Conservation (phyloP, 208 protist genomes). For the Leishmania aethiopica region DNA sequence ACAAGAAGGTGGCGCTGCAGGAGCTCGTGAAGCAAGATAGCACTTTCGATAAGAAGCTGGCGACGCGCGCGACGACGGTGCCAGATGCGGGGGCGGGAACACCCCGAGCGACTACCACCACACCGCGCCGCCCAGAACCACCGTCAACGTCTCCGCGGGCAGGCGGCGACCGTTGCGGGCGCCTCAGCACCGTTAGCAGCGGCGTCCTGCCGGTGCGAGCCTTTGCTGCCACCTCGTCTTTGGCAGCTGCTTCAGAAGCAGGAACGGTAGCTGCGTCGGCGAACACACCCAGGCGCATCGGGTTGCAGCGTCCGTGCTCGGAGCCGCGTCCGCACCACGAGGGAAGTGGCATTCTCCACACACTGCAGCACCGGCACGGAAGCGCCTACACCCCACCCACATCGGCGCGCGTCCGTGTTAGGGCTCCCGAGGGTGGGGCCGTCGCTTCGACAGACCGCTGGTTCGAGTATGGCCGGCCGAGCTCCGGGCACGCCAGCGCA, state of each 20-base stretch:
- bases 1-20: constrained; percentile 53
- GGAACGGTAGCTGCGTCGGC: background rate
- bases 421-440: background rate
- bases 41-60: constrained; percentile 25
- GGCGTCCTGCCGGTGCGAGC: background rate
- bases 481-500: constrained; percentile 3
- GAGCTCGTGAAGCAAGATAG: constrained; percentile 45
- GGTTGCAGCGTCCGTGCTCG: constrained; percentile 22
- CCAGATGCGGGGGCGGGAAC: background rate
- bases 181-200: constrained; percentile 1
- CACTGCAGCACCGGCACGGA: constrained; percentile 10
- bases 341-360: background rate
- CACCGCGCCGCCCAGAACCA: constrained; percentile 12
- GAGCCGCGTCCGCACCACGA: constrained; percentile 12
- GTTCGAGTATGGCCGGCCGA: constrained; percentile 23
- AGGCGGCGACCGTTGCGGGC: background rate
- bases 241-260: background rate
- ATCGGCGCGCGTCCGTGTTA: background rate
- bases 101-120: too few relatives aligned
- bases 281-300: background rate
- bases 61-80: background rate
- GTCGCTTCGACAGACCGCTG: constrained; percentile 11
- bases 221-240: background rate
- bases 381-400: background rate
- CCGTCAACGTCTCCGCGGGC: constrained; percentile 5